Conservation (phyloP, 768 basidiomycete species). For the Kondoa malvinella region DNA sequence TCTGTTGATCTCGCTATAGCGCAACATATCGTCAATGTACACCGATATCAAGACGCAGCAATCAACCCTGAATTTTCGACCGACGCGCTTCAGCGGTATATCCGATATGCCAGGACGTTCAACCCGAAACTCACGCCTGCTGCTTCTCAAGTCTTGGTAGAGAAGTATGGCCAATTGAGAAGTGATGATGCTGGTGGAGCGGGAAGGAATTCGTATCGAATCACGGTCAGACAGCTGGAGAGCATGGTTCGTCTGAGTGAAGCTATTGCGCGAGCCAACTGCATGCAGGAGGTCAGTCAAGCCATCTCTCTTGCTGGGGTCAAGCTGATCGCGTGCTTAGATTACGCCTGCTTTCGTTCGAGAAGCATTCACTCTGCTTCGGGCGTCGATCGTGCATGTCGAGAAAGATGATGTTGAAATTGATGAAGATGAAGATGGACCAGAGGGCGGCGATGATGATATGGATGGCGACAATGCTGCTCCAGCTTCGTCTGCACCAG, state of each 20-base stretch:
- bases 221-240: constrained; percentile 93
- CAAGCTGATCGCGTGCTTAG: constrained; percentile 33
- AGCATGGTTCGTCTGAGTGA: constrained; percentile 96
- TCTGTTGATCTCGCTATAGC: constrained; percentile 84
- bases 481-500: constrained; percentile 34
- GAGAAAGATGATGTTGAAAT: constrained; percentile 98
- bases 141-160: constrained; percentile 79
- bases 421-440: constrained; percentile 63
- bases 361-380: constrained; percentile 80
- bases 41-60: constrained; percentile 83
- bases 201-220: constrained; percentile 82
- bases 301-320: not conserved
- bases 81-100: constrained; percentile 87
- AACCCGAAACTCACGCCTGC: constrained; percentile 93
- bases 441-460: constrained; percentile 39
- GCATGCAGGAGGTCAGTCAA: constrained; percentile 59
- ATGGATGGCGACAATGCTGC: constrained; percentile 40
- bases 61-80: constrained; percentile 95
- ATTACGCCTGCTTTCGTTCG: constrained; percentile 87
- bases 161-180: constrained; percentile 78
- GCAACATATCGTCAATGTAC: constrained; percentile 91
- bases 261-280: constrained; percentile 92
- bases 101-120: constrained; percentile 91
- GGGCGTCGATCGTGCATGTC: constrained; percentile 96
- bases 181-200: constrained; percentile 82